These are phyloP conservation scores for Cutaneotrichosporon cavernicola DNA, from an alignment of 1,284 basidiomycete species.

Conservation along the genomic window DNA sequence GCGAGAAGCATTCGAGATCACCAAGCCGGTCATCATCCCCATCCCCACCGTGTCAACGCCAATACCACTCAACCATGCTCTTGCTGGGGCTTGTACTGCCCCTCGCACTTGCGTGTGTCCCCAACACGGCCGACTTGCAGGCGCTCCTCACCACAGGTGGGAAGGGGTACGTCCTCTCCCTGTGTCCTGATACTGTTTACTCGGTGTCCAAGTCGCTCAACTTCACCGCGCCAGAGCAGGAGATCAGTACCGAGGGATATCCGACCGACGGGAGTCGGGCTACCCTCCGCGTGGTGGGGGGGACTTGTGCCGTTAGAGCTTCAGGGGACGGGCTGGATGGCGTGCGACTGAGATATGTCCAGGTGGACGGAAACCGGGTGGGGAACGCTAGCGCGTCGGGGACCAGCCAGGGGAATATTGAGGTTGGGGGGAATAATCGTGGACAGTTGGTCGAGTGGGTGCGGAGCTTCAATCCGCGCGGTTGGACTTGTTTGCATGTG, in stretches of 20 bases:
- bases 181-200: slow-evolving; percentile 67
- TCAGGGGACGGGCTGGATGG: slow-evolving; percentile 58
- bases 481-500: slow-evolving; percentile 44
- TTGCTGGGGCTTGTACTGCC: neutral
- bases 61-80: neutral
- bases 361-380: slow-evolving; percentile 58
- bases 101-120: neutral
- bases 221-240: slow-evolving; percentile 60
- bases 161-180: slow-evolving; percentile 61
- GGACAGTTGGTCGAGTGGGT: slow-evolving; percentile 48
- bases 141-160: slow-evolving; percentile 64
- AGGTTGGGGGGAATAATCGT: slow-evolving; percentile 49
- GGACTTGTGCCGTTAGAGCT: slow-evolving; percentile 68
- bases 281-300: slow-evolving; percentile 61
- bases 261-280: slow-evolving; percentile 62
- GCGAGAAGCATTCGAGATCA: too few species aligned
- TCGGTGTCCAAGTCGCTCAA: slow-evolving; percentile 63
- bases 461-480: slow-evolving; percentile 43
- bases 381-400: neutral
- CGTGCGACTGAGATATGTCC: slow-evolving; percentile 66
- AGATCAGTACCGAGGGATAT: slow-evolving; percentile 59
- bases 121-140: slow-evolving; percentile 60
- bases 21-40: too few species aligned
- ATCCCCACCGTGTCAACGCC: neutral
- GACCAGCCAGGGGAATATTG: slow-evolving; percentile 27